Evolutionary conservation across 2,329 filamentous ascomycete genomes (phyloP).

Genomic region (Pezicula carpinea): DNA sequence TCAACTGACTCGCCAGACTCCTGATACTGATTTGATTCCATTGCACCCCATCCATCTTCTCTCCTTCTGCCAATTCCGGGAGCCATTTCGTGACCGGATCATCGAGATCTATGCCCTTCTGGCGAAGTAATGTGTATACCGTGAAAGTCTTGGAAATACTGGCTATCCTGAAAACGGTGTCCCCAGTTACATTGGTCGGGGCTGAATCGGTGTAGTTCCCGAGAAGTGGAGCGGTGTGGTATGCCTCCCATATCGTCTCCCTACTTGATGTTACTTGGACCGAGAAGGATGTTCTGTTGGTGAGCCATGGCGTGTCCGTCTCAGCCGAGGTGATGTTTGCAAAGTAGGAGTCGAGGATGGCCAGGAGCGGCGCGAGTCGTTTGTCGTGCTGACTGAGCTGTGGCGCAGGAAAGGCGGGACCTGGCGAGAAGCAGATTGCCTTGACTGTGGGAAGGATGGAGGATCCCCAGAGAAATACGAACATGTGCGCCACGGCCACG

Average conservation of each 20-base stretch:
- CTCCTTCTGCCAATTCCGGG: slow-evolving; percentile 28
- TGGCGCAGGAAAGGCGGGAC: neutral
- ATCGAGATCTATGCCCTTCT: slow-evolving; percentile 29
- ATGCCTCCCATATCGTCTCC: neutral
- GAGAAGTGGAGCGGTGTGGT: neutral
- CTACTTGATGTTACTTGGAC: neutral
- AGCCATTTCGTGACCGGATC: slow-evolving; percentile 35
- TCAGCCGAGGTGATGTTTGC: neutral
- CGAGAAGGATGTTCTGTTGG: neutral
- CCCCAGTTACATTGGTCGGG: slow-evolving; percentile 1
- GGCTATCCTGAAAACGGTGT: slow-evolving; percentile 34
- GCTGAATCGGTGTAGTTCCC: neutral
- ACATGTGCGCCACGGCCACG: no score
- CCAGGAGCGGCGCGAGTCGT: neutral
- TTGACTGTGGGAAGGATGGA: neutral
- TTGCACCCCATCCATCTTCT: neutral
- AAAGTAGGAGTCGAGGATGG: neutral
- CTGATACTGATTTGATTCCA: neutral
- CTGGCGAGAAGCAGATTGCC: neutral
- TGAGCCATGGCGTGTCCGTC: neutral
- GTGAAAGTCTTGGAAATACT: slow-evolving; percentile 41
- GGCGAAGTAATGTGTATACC: slow-evolving; percentile 31
- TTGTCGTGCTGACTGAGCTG: neutral
- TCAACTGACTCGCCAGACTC: neutral
- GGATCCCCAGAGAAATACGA: no score